A percentile compares a stretch with the other conserved stretches of the same genome.
These are phyloP conservation scores for Populus trichocarpa DNA, from an alignment of 441 rosid species.

Conservation along the genomic window DNA sequence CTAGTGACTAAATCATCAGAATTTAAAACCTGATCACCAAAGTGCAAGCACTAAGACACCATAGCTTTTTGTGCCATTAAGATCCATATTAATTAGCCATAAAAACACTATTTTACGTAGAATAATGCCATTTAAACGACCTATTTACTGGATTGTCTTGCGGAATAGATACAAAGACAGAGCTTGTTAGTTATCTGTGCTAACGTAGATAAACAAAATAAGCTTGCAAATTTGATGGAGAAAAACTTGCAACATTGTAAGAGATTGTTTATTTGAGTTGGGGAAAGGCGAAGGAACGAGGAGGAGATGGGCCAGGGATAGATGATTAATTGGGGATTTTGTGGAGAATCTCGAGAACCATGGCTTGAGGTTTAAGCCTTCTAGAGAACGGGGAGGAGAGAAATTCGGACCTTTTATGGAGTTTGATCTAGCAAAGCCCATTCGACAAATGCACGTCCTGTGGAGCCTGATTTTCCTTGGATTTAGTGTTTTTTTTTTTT, in stretches of 20 bases:
- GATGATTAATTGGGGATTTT: not conserved
- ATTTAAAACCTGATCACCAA: not conserved
- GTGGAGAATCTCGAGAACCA: not conserved
- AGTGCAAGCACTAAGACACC: not conserved
- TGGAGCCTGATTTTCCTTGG: not conserved
- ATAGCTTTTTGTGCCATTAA: not conserved
- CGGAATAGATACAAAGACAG: not conserved
- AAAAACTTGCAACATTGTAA: not conserved
- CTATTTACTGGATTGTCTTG: not conserved
- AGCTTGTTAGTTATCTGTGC: not conserved
- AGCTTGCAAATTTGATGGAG: not conserved
- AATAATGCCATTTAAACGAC: not conserved
- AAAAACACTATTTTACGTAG: not conserved
- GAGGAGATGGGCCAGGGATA: not conserved
- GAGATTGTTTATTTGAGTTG: not conserved
- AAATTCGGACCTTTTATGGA: not conserved
- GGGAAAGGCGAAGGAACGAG: not conserved
- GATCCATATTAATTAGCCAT: not conserved
- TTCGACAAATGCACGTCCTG: not conserved
- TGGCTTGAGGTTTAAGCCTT: too few species aligned
- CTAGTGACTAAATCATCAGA: not conserved
- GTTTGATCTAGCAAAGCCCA: not conserved
- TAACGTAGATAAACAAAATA: too few species aligned
- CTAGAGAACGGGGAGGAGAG: not conserved
- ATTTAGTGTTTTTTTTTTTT: too few species aligned